phyloP scores from a whole-genome alignment of 352 stramenopile genomes.

The Globisporangium canariense region DNA sequence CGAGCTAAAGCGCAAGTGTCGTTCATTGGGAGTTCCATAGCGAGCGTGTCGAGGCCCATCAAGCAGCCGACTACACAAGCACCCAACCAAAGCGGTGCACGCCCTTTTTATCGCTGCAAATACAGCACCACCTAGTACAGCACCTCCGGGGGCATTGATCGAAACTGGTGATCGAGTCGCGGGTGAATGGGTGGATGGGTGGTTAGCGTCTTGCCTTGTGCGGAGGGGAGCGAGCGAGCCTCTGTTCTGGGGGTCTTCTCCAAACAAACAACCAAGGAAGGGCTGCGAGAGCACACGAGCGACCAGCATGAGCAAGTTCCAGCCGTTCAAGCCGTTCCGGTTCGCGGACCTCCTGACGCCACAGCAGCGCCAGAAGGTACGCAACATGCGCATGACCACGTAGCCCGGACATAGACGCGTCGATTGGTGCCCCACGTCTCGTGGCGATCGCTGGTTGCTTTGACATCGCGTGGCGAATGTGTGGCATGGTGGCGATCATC shows the following conservation, averaged over 20 bases:
- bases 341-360: conserved; percentile 70
- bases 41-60: no score
- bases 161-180: no score
- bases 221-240: background rate
- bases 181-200: no score
- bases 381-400: background rate
- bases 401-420: background rate
- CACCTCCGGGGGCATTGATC: no score
- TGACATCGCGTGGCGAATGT: background rate
- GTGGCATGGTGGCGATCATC: background rate
- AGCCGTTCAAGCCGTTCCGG: conserved; percentile 82
- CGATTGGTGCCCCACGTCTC: background rate
- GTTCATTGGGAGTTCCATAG: no score
- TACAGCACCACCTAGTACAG: no score
- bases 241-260: conserved; percentile 11
- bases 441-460: background rate
- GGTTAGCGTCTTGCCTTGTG: no score
- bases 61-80: no score
- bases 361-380: conserved; percentile 65
- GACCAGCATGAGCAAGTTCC: conserved; percentile 71
- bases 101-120: no score
- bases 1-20: no score
- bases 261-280: conserved; percentile 7
- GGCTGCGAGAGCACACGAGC: conserved; percentile 9
- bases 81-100: no score